Percentiles rank a stretch among this genome's conserved stretches.
Conservation (phyloP, 306 rosid genomes). For the Vigna unguiculata region DNA sequence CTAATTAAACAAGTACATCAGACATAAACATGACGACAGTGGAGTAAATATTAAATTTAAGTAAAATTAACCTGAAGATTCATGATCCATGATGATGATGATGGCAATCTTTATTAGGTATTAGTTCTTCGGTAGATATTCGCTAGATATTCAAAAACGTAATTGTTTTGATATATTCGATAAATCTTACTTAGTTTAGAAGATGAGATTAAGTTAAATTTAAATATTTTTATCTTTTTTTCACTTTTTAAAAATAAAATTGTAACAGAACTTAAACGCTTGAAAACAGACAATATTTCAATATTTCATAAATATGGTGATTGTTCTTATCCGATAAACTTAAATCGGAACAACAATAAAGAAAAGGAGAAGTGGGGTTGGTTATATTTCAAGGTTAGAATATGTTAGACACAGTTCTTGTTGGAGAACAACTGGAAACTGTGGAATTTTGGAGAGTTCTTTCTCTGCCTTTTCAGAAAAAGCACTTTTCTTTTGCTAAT, state of each 20-base stretch:
- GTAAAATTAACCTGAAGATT: background rate
- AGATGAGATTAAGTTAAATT: too few relatives aligned
- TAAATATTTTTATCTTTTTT: too few relatives aligned
- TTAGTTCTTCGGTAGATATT: conserved; percentile 47
- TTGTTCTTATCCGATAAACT: too few relatives aligned
- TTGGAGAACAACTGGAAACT: conserved; percentile 66
- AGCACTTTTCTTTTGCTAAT: conserved; percentile 41
- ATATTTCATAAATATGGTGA: too few relatives aligned
- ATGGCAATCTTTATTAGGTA: conserved; percentile 57
- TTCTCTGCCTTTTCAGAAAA: conserved; percentile 33
- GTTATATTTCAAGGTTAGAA: conserved; percentile 40
- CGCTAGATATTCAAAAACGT: conserved; percentile 40
- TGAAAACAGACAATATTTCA: too few relatives aligned
- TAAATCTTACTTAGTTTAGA: too few relatives aligned
- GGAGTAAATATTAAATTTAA: conserved; percentile 24
- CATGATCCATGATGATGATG: conserved; percentile 28
- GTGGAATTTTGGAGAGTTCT: conserved; percentile 32
- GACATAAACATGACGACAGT: conserved; percentile 44
- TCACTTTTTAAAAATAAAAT: too few relatives aligned
- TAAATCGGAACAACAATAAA: too few relatives aligned
- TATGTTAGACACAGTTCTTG: conserved; percentile 39
- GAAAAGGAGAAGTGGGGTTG: conserved; percentile 41
- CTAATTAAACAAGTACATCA: background rate
- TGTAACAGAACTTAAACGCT: too few relatives aligned
- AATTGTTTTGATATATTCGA: too few relatives aligned